Evolutionary conservation across 192 early-diverging fungal species (phyloP).

Genomic region (Cetraspora pellucida): DNA sequence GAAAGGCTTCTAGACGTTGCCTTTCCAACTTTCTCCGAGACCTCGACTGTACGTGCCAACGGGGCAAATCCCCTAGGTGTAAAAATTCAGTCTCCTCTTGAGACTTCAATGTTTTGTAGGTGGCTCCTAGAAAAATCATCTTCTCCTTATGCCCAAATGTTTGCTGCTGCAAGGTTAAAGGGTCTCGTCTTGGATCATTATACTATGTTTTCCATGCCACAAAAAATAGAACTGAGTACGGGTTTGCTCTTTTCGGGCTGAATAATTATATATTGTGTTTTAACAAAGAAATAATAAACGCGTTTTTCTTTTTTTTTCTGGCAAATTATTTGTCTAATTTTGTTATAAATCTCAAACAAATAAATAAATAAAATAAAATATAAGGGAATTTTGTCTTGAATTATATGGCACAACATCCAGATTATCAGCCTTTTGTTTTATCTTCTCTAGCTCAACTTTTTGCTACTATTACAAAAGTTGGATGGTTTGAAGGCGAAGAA

Average conservation of each 20-base stretch:
- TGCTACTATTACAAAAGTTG: constrained; percentile 65
- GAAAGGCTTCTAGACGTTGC: constrained; percentile 73
- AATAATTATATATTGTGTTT: constrained; percentile 34
- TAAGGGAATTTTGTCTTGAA: constrained; percentile 65
- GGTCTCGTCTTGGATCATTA: constrained; percentile 63
- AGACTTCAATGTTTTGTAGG: constrained; percentile 60
- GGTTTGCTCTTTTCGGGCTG: constrained; percentile 2
- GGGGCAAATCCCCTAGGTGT: constrained; percentile 33
- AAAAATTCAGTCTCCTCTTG: constrained; percentile 34
- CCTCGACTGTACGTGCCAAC: constrained; percentile 45
- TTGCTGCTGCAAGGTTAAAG: constrained; percentile 61
- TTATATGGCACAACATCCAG: constrained; percentile 59
- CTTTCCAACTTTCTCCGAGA: constrained; percentile 83
- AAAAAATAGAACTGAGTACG: constrained; percentile 60
- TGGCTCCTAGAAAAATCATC: constrained; percentile 61
- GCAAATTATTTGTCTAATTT: constrained; percentile 30
- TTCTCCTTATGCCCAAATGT: constrained; percentile 71
- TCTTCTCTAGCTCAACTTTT: constrained; percentile 62
- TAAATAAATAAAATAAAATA: too few relatives aligned
- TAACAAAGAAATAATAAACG: constrained; percentile 37
- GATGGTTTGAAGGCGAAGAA: constrained; percentile 74
- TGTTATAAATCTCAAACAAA: not conserved
- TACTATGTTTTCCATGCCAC: constrained; percentile 49
- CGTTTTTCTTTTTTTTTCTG: constrained; percentile 28
- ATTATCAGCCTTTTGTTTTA: constrained; percentile 60